A percentile compares a stretch with the other conserved stretches of the same genome.
Evolutionary conservation across 1,139 yeast genomes (phyloP).

Genomic region (Yamadazyma kanchanaburiensis): DNA sequence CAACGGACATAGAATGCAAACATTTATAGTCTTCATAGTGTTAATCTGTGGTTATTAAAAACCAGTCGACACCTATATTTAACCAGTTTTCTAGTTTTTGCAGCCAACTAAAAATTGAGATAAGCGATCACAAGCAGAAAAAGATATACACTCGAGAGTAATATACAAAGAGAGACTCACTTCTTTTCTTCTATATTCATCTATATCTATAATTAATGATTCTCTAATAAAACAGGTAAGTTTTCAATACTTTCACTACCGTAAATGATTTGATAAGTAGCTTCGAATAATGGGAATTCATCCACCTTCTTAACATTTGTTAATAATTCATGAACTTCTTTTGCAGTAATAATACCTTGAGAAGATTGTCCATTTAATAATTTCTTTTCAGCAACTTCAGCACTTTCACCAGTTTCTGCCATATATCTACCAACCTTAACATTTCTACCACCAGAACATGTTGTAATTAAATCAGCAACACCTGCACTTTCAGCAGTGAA

Average conservation of each 20-base stretch:
- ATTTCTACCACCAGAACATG: conserved; percentile 50
- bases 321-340: conserved; percentile 47
- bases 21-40: no score
- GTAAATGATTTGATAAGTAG: conserved; percentile 44
- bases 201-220: no score
- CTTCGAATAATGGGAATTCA: conserved; percentile 47
- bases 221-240: conserved; percentile 38
- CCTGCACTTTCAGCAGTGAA: conserved; percentile 50
- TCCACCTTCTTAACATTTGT: conserved; percentile 26
- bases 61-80: no score
- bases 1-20: no score
- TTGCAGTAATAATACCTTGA: conserved; percentile 47
- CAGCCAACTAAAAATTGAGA: no score
- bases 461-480: conserved; percentile 49
- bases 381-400: conserved; percentile 42
- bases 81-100: no score
- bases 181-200: background rate
- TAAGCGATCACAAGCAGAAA: conserved; percentile 2
- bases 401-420: conserved; percentile 44
- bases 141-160: no score
- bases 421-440: conserved; percentile 47
- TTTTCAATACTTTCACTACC: conserved; percentile 42
- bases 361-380: conserved; percentile 50
- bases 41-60: no score
- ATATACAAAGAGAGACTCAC: background rate